Base-by-base conservation (phyloP, 179 eudicot genomes). In the Vitellaria paradoxa region DNA sequence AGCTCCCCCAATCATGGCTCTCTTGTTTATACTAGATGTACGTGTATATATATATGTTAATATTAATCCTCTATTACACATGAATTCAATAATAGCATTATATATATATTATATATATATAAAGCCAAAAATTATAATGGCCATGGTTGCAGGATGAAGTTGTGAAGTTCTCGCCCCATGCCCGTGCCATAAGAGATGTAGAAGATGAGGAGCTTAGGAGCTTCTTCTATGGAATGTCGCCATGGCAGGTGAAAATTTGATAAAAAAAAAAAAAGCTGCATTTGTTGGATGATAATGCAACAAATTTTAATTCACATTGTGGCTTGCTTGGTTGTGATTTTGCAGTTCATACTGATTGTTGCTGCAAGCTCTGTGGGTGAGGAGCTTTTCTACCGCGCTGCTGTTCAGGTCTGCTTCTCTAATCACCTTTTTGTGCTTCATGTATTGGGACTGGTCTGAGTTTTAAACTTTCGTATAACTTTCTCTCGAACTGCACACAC, bases 281-380 rank as follows among this genome's bases (percentile, higher is more conserved):
- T 26, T 17, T 47, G 12, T 26, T 21, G 37, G 30, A 42, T 2
- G 37, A 30, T 7, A 76, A 42, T 42, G 40, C 21, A n/a, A 68
- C 9, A 42, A 21, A 40, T 9, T 30, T 30, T 30, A 2, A 30
- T 30, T 30, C 37, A 30, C 37, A 30, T 30, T 30, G 37, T 30
- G 37, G 37, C 37, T 30, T 20, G 23, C 24, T 76, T 67, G 65
- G 21, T 66, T 76, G 63, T 30, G 5, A 8, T 14, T 17, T 77
- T 83, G 87, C 87, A 96, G 99, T 93, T 91, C 78, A 84, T 96
- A 70, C 94, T 96, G 52, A 90, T 96, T 63, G 97, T 96, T 62
- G 94, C 94, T 72, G 99, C 99, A 30, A 96, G 99, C 84, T 96
- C 99, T 75, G 96, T 93, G 76, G 99, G 99, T 13, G 99, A 96